Base-by-base conservation (phyloP, 805 yeast genomes). In the Candida morakotiae region DNA sequence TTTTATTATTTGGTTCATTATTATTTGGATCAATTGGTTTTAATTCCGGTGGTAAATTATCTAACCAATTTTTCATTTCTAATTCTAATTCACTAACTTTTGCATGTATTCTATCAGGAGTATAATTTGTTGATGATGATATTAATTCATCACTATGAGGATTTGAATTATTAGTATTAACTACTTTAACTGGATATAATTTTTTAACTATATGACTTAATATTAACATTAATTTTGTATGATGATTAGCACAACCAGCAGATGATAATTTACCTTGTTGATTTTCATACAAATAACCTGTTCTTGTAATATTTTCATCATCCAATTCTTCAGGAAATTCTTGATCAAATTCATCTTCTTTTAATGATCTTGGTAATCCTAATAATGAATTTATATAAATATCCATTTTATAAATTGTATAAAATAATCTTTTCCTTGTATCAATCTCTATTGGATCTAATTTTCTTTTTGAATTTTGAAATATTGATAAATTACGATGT, bases 321-420 rank as follows among this genome's bases (percentile, higher is more conserved):
- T 87, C 96, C 24, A 87, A 63, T 51, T 87, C 95, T 23, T 74
- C 62, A 1, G 96, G 96, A 45, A 87, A 67, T 35, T 83, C 89
- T 56, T 88, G 96, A 60, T 88, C 95, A 45, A 86, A 80, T 47
- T 87, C 95, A 44, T 81, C 85, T 43, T 81, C 83, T 34, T 77
- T 67, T 13, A 87, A 75, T 2, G 88, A 76, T 40, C 87, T 67
- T 1, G 97, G 97, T 35, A 88, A 66, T 1, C 96, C 96, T 45
- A 89, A 56, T 64, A 88, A 79, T 7, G 95, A 83, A 55, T 85
- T 86, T 50, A 87, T 85, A 55, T 89, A 88, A 30, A 87, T 79
- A 53, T 89, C 96, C 83, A 87, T 83, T 56, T 88, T 88, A 56
- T 85, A 83, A 44, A 88, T 81, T 1, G 96, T 83, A 85, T 91